phyloP scores from a whole-genome alignment of 495 filamentous ascomycete species.

The Podospora conica region DNA sequence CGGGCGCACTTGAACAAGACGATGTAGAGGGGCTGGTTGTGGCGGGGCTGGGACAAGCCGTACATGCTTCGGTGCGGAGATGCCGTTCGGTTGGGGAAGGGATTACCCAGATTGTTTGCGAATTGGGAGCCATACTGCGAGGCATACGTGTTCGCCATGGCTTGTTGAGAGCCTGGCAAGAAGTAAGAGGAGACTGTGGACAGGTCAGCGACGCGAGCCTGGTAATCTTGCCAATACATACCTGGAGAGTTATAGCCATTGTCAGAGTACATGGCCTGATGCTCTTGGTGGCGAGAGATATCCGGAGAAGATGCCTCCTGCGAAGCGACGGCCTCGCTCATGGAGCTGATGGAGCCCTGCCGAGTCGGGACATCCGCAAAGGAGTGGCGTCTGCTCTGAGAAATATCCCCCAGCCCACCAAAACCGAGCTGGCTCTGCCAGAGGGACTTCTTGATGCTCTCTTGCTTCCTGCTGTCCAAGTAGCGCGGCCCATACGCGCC shows the following conservation, averaged over 20 bases:
- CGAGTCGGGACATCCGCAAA: constrained; percentile 75
- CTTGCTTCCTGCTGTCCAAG: constrained; percentile 66
- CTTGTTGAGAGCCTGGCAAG: constrained; percentile 30
- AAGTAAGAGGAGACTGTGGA: constrained; percentile 46
- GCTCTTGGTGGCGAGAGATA: constrained; percentile 34
- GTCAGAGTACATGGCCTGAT: constrained; percentile 27
- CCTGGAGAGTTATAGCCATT: constrained; percentile 24
- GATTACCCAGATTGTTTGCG: constrained; percentile 40
- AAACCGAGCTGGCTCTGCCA: constrained; percentile 90
- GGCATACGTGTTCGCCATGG: constrained; percentile 34
- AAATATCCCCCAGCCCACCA: constrained; percentile 58
- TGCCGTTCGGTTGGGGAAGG: constrained; percentile 49
- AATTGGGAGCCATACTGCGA: constrained; percentile 38
- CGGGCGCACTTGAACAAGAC: constrained; percentile 94
- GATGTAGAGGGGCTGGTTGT: constrained; percentile 80
- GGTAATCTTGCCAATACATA: constrained; percentile 30
- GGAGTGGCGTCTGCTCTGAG: constrained; percentile 92
- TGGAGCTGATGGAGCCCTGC: constrained; percentile 61
- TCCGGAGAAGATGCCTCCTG: constrained; percentile 41
- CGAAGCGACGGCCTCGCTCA: constrained; percentile 46
- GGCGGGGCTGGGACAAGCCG: constrained; percentile 58
- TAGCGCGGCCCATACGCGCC: constrained; percentile 52
- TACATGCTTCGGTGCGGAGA: constrained; percentile 57
- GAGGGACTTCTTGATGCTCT: constrained; percentile 71
- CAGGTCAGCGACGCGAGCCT: constrained; percentile 18